A percentile compares a stretch with the other conserved stretches of the same genome.
These are phyloP conservation scores for Chalciporus pseudorubinellus DNA, from an alignment of 768 basidiomycete species.

Conservation along the genomic window DNA sequence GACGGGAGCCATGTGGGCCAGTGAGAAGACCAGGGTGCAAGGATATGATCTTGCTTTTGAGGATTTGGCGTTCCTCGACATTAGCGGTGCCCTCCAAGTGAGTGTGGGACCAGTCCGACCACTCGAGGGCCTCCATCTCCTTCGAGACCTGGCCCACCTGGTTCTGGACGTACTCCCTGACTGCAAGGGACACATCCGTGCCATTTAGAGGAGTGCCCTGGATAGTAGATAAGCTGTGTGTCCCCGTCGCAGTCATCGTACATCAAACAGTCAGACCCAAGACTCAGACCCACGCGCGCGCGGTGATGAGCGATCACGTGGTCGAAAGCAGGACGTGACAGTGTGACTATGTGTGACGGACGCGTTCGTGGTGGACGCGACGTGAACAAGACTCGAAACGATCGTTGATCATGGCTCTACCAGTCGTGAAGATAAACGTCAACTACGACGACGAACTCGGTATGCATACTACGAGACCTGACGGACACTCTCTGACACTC, in stretches of 20 bases:
- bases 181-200: constrained; percentile 7
- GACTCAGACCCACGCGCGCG: background rate
- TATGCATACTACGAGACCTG: constrained; percentile 18
- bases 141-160: constrained; percentile 12
- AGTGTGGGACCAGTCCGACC: constrained; percentile 13
- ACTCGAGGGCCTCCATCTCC: constrained; percentile 8
- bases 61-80: too few relatives aligned
- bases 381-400: constrained; percentile 8
- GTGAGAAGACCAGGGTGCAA: too few relatives aligned
- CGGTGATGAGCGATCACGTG: constrained; percentile 9
- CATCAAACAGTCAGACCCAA: too few relatives aligned
- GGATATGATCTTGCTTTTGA: too few relatives aligned
- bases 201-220: too few relatives aligned
- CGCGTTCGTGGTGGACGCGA: constrained; percentile 21
- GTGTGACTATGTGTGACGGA: constrained; percentile 26
- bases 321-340: constrained; percentile 6
- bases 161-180: constrained; percentile 14
- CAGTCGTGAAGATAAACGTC: constrained; percentile 56
- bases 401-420: constrained; percentile 59
- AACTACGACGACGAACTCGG: constrained; percentile 75
- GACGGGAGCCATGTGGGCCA: too few relatives aligned
- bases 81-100: background rate
- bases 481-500: constrained; percentile 2
- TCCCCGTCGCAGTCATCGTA: too few relatives aligned
- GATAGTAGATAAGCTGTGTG: too few relatives aligned